Evolutionary conservation across 768 basidiomycete species (phyloP).

Genomic region (Leccinum boreale): DNA sequence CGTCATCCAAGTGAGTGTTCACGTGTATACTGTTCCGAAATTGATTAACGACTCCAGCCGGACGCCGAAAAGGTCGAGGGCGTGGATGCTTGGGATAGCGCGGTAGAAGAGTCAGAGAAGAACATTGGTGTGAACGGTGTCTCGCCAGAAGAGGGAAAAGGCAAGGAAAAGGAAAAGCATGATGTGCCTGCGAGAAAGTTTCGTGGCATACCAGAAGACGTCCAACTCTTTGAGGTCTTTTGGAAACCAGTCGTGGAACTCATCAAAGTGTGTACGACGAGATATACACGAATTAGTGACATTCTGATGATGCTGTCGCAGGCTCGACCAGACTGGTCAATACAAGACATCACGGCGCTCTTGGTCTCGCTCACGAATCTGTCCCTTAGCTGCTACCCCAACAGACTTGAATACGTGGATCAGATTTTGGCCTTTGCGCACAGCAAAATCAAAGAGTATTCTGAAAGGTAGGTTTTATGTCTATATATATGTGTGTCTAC

Average conservation of each 20-base stretch:
- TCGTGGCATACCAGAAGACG: conserved; percentile 92
- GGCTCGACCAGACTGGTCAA: conserved; percentile 95
- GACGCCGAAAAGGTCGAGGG: conserved; percentile 17
- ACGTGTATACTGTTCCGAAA: neutral
- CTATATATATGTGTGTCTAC: conserved; percentile 32
- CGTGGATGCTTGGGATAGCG: conserved; percentile 27
- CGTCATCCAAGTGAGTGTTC: conserved; percentile 79
- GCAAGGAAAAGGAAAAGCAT: conserved; percentile 64
- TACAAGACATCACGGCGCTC: conserved; percentile 96
- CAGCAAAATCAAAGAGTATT: conserved; percentile 75
- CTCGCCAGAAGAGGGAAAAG: conserved; percentile 26
- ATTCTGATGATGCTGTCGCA: conserved; percentile 30
- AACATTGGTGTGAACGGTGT: conserved; percentile 18
- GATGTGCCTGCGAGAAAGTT: conserved; percentile 68
- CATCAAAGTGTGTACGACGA: conserved; percentile 71
- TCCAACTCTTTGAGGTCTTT: conserved; percentile 98
- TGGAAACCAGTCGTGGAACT: conserved; percentile 96
- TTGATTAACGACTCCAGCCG: conserved; percentile 11
- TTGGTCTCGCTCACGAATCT: conserved; percentile 88
- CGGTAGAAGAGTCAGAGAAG: conserved; percentile 22
- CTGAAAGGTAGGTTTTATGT: conserved; percentile 56
- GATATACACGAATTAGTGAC: neutral
- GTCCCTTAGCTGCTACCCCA: conserved; percentile 95
- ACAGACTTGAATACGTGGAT: conserved; percentile 94
- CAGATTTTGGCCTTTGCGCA: conserved; percentile 90